phyloP scores from a whole-genome alignment of 1,284 basidiomycete species.

The Sporisorium graminicola region DNA sequence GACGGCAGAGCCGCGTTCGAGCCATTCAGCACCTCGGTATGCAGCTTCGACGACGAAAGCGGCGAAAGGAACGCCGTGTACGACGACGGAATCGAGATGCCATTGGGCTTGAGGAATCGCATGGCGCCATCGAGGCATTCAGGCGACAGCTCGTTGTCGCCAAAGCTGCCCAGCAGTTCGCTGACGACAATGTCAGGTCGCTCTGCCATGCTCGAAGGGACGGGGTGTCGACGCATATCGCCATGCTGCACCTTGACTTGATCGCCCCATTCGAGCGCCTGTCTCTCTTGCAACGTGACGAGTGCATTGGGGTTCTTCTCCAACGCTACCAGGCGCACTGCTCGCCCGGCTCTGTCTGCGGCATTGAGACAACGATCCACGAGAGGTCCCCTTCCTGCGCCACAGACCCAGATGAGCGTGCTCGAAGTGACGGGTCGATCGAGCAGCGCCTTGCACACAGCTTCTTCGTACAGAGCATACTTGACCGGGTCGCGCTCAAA shows the following conservation, averaged over 20 bases:
- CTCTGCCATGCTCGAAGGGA: slow-evolving; percentile 74
- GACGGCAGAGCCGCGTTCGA: slow-evolving; percentile 30
- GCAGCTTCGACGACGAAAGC: slow-evolving; percentile 89
- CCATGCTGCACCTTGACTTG: slow-evolving; percentile 86
- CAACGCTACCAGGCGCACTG: slow-evolving; percentile 81
- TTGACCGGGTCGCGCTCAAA: slow-evolving; percentile 99
- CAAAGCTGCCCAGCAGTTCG: slow-evolving; percentile 95
- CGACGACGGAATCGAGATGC: slow-evolving; percentile 94
- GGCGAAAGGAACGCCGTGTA: slow-evolving; percentile 96
- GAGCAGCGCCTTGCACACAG: slow-evolving; percentile 73
- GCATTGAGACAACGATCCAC: slow-evolving; percentile 88
- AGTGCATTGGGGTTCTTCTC: slow-evolving; percentile 82
- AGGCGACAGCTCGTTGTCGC: slow-evolving; percentile 97
- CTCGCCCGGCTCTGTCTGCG: slow-evolving; percentile 77
- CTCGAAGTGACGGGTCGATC: slow-evolving; percentile 77
- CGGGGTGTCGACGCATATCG: slow-evolving; percentile 85
- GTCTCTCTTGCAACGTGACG: slow-evolving; percentile 63
- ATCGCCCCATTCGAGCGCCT: slow-evolving; percentile 79
- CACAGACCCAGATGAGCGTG: slow-evolving; percentile 77
- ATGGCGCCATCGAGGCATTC: slow-evolving; percentile 97
- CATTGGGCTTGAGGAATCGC: slow-evolving; percentile 77
- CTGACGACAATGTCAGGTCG: slow-evolving; percentile 93
- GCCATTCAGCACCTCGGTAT: slow-evolving; percentile 41
- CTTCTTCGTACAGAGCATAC: slow-evolving; percentile 93
- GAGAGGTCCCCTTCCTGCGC: slow-evolving; percentile 93